These are phyloP conservation scores for Diaporthe sp. DNA, from an alignment of 2,329 filamentous ascomycete genomes.

Conservation along the genomic window DNA sequence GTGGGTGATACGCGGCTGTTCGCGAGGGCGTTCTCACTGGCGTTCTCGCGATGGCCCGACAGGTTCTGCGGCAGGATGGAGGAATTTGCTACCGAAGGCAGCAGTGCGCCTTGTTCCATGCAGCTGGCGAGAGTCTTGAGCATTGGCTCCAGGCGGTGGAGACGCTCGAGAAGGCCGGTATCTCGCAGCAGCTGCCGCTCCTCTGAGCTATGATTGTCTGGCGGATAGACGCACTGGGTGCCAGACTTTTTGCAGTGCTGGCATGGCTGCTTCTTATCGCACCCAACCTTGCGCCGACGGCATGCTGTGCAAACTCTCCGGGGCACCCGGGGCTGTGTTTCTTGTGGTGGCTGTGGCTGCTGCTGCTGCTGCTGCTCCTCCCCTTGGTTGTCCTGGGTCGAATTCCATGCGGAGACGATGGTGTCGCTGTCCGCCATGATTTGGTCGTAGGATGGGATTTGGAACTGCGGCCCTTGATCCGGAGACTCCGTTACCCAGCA, in stretches of 20 bases:
- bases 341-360: not conserved
- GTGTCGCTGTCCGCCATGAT: not conserved
- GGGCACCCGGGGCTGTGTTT: not conserved
- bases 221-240: slow-evolving; percentile 4
- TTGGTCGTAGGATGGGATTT: not conserved
- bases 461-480: not conserved
- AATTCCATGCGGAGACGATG: not conserved
- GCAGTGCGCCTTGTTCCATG: not conserved
- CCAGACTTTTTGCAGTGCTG: slow-evolving; percentile 9
- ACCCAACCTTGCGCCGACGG: slow-evolving; percentile 3
- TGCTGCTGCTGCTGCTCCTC: not conserved
- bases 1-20: not conserved
- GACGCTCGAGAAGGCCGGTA: not conserved
- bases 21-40: not conserved
- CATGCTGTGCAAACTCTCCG: not conserved
- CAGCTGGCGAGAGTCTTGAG: slow-evolving; percentile 13
- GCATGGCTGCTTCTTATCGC: slow-evolving; percentile 18
- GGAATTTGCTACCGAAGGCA: not conserved
- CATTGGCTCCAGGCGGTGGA: slow-evolving; percentile 11
- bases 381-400: not conserved
- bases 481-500: not conserved
- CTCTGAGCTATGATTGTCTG: not conserved
- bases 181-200: not conserved
- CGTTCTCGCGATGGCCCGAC: not conserved
- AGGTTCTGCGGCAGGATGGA: not conserved